Evolutionary conservation across 768 basidiomycete genomes (phyloP).

Genomic region (Mycena amicta): DNA sequence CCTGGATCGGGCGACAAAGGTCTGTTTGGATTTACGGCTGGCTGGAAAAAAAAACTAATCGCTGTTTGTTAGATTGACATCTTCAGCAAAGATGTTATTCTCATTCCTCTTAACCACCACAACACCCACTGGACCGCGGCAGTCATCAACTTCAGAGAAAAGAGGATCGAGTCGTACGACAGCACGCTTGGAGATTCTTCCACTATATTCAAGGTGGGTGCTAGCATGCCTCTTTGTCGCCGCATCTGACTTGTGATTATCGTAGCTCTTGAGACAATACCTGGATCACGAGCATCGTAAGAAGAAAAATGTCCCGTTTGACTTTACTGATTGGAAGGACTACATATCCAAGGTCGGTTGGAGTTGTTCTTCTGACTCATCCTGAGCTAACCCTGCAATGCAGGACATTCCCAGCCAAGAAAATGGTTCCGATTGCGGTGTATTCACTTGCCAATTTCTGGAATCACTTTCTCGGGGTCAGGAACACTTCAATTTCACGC

Average conservation of each 20-base stretch:
- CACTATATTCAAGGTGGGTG: conserved; percentile 67
- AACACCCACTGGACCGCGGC: conserved; percentile 95
- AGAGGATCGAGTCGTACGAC: conserved; percentile 94
- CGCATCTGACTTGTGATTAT: background rate
- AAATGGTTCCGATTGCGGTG: conserved; percentile 94
- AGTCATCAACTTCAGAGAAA: conserved; percentile 86
- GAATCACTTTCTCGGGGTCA: conserved; percentile 80
- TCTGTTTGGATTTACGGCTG: too few species aligned
- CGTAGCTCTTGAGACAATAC: conserved; percentile 72
- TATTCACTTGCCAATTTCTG: conserved; percentile 93
- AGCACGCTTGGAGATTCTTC: conserved; percentile 75
- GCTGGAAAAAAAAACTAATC: too few species aligned
- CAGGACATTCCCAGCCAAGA: conserved; percentile 85
- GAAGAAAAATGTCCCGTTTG: conserved; percentile 85
- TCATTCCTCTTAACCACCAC: conserved; percentile 88
- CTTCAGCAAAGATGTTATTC: conserved; percentile 83
- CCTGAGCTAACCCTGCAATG: conserved; percentile 6
- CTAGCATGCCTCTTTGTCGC: conserved; percentile 34
- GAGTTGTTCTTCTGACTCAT: conserved; percentile 6
- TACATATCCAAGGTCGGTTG: conserved; percentile 59
- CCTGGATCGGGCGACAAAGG: conserved; percentile 91
- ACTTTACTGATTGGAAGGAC: conserved; percentile 83
- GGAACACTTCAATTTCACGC: conserved; percentile 76
- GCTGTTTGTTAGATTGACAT: conserved; percentile 81
- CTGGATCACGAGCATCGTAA: conserved; percentile 81